A percentile compares a stretch with the other conserved stretches of the same genome.
Evolutionary conservation across 2,329 filamentous ascomycete genomes (phyloP).

Genomic region (Alternaria infectoria): DNA sequence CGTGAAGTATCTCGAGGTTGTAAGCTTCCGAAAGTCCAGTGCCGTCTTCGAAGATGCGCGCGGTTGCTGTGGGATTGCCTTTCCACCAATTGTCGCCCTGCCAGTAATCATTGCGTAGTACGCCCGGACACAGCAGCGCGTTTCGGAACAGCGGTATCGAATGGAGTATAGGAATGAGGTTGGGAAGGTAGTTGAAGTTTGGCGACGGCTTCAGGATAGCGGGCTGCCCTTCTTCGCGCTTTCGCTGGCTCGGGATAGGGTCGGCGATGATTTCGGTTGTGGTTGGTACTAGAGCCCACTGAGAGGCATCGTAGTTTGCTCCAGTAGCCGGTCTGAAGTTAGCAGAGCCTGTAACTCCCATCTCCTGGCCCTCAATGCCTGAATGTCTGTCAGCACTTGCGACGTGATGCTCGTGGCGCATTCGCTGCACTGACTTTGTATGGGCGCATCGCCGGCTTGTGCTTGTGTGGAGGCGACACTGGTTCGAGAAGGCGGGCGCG

Average conservation of each 20-base stretch:
- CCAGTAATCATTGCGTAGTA: conserved; percentile 59
- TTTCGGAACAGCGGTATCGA: conserved; percentile 65
- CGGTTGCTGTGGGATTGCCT: conserved; percentile 58
- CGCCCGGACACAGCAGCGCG: conserved; percentile 58
- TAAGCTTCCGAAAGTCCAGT: conserved; percentile 35
- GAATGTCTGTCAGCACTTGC: conserved; percentile 20
- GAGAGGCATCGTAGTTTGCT: conserved; percentile 59
- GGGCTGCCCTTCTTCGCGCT: conserved; percentile 57
- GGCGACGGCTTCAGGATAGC: conserved; percentile 64
- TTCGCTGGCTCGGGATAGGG: conserved; percentile 56
- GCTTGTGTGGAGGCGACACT: conserved; percentile 40
- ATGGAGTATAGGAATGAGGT: conserved; percentile 67
- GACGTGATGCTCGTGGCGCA: neutral
- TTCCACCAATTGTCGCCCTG: conserved; percentile 68
- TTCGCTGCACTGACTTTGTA: conserved; percentile 38
- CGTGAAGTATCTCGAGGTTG: conserved; percentile 57
- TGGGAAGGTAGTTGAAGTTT: conserved; percentile 61
- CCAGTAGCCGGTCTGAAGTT: conserved; percentile 63
- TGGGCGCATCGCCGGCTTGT: conserved; percentile 38
- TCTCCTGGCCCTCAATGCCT: conserved; percentile 58
- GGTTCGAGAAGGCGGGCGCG: conserved; percentile 43
- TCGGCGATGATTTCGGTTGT: conserved; percentile 60
- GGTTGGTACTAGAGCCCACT: conserved; percentile 63
- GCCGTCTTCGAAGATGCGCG: conserved; percentile 57
- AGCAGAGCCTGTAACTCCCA: conserved; percentile 56